These are phyloP conservation scores for Rhodomyrtus tomentosa DNA, from an alignment of 345 rosid genomes.

Conservation along the genomic window DNA sequence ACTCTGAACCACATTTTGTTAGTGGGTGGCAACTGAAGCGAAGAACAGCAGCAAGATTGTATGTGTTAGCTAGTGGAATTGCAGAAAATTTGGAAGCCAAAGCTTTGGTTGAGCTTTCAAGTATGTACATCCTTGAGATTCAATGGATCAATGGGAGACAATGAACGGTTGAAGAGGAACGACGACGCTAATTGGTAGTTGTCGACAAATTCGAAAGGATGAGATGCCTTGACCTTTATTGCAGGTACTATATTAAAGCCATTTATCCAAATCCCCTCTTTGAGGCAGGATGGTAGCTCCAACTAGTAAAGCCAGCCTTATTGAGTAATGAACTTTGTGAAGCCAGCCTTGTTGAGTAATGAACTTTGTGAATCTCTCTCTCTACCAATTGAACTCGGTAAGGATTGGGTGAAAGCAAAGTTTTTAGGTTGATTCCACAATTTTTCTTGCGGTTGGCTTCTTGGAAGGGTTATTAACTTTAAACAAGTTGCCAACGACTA, in stretches of 20 bases:
- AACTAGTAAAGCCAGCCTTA: background rate
- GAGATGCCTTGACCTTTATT: background rate
- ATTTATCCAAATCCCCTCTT: background rate
- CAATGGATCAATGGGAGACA: background rate
- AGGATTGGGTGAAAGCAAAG: background rate
- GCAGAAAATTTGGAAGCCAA: background rate
- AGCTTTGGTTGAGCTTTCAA: background rate
- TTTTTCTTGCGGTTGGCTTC: background rate
- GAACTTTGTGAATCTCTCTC: background rate
- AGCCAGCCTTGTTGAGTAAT: background rate
- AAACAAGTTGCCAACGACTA: background rate
- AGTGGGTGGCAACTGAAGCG: background rate
- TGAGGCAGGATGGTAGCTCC: background rate
- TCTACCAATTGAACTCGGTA: background rate
- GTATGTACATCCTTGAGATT: background rate
- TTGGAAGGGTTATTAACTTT: background rate
- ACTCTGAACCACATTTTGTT: background rate
- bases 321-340: background rate
- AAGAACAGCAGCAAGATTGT: background rate
- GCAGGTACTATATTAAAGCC: background rate
- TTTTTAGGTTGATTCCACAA: background rate
- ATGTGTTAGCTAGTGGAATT: background rate
- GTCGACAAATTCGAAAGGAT: background rate
- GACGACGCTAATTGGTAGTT: background rate
- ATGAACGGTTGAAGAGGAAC: background rate